These are phyloP conservation scores for Capsella bursapastoris DNA, from an alignment of 345 rosid genomes.

Conservation along the genomic window DNA sequence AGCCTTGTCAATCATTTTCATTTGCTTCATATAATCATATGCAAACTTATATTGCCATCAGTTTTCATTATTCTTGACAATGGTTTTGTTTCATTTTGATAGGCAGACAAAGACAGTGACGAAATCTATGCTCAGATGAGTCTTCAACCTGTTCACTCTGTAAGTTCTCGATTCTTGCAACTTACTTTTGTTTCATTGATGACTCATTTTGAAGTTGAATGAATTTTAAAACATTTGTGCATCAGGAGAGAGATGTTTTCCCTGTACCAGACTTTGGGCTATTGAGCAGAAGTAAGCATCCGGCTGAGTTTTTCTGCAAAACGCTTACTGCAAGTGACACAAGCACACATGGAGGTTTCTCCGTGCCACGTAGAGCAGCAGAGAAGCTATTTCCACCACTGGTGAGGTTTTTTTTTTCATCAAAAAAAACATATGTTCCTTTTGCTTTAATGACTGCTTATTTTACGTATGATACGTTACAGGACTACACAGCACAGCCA, in stretches of 20 bases:
- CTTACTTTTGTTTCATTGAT: background rate
- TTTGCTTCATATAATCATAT: background rate
- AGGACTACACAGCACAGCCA: constrained; percentile 96
- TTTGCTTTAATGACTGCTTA: background rate
- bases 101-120: constrained; percentile 97
- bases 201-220: background rate
- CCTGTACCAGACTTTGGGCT: constrained; percentile 89
- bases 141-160: constrained; percentile 91
- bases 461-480: constrained; percentile 11
- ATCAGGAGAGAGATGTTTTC: constrained; percentile 88
- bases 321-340: constrained; percentile 96
- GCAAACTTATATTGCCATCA: background rate
- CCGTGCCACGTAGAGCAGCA: constrained; percentile 98
- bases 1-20: constrained; percentile 22
- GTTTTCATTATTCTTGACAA: background rate
- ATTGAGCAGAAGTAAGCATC: constrained; percentile 76
- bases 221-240: background rate
- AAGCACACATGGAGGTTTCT: constrained; percentile 99
- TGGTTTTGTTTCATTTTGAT: constrained; percentile 20
- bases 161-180: constrained; percentile 44
- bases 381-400: constrained; percentile 95
- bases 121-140: constrained; percentile 97
- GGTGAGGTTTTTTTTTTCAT: constrained; percentile 51
- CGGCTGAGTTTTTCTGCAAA: constrained; percentile 94
- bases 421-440: background rate